Percentiles rank a stretch among this genome's conserved stretches.
These are phyloP conservation scores for Forsythia viridissima DNA, from an alignment of 257 asterid species.

Conservation along the genomic window DNA sequence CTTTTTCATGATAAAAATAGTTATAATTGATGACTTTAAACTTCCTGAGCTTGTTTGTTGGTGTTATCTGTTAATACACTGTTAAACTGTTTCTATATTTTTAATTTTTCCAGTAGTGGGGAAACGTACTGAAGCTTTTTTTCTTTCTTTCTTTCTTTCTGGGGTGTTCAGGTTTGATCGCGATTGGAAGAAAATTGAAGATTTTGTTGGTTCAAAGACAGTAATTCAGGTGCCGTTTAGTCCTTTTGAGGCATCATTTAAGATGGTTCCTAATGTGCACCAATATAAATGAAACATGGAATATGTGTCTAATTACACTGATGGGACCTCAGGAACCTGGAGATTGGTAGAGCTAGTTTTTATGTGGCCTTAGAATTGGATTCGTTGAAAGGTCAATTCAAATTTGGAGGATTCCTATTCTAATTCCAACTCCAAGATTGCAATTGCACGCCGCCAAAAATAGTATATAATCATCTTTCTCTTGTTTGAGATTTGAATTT, in stretches of 20 bases:
- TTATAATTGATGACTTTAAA: background rate
- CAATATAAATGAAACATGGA: background rate
- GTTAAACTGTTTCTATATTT: background rate
- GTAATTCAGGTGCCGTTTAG: constrained; percentile 75
- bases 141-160: background rate
- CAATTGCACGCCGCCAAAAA: constrained; percentile 1
- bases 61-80: background rate
- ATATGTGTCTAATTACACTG: background rate
- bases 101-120: background rate
- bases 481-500: background rate
- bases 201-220: constrained; percentile 86
- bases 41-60: background rate
- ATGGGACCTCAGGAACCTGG: too few species aligned
- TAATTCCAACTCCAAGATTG: background rate
- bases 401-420: background rate
- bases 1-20: background rate
- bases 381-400: background rate
- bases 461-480: background rate
- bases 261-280: background rate
- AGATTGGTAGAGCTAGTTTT: too few species aligned
- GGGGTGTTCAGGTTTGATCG: constrained; percentile 80
- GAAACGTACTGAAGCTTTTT: constrained; percentile 29
- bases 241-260: background rate
- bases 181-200: constrained; percentile 98
- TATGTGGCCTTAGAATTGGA: background rate